Evolutionary conservation across 441 rosid genomes (phyloP).

Genomic region (Brassica balearica): DNA sequence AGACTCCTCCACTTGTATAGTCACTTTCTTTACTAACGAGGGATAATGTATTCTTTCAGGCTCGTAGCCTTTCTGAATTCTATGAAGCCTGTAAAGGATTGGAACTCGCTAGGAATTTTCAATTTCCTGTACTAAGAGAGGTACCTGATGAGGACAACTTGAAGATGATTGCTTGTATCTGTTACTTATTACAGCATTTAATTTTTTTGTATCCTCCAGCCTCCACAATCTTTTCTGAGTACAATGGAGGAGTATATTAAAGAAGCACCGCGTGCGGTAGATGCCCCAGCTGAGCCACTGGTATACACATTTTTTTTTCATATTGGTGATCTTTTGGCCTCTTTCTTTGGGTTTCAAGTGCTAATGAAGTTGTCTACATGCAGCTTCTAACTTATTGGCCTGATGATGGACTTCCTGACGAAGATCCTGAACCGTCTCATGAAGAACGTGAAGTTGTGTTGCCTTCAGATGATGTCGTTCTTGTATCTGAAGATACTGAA

Average conservation of each 20-base stretch:
- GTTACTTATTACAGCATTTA: background rate
- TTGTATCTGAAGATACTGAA: conserved; percentile 51
- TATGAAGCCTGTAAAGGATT: conserved; percentile 94
- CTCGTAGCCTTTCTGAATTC: conserved; percentile 87
- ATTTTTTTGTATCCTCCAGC: conserved; percentile 53
- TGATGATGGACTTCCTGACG: conserved; percentile 72
- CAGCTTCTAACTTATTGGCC: conserved; percentile 95
- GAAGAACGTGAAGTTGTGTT: conserved; percentile 66
- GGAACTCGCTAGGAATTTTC: conserved; percentile 98
- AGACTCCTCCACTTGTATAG: background rate
- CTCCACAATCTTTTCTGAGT: conserved; percentile 91
- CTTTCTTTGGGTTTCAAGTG: background rate
- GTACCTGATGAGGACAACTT: conserved; percentile 43
- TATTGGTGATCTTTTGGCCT: conserved; percentile 1
- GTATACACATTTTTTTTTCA: conserved; percentile 44
- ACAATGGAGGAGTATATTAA: conserved; percentile 98
- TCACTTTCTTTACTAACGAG: conserved; percentile 14
- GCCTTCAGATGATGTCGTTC: conserved; percentile 56
- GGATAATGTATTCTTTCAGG: conserved; percentile 55
- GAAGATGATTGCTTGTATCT: background rate
- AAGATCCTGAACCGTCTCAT: conserved; percentile 56
- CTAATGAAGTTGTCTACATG: conserved; percentile 48
- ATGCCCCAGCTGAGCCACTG: conserved; percentile 85
- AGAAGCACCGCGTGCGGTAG: conserved; percentile 92
- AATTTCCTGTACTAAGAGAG: conserved; percentile 94